Percentiles rank a stretch among this genome's conserved stretches.
Evolutionary conservation across 2,329 filamentous ascomycete species (phyloP).

Genomic region (Immersiporthe knoxdaviesiana): DNA sequence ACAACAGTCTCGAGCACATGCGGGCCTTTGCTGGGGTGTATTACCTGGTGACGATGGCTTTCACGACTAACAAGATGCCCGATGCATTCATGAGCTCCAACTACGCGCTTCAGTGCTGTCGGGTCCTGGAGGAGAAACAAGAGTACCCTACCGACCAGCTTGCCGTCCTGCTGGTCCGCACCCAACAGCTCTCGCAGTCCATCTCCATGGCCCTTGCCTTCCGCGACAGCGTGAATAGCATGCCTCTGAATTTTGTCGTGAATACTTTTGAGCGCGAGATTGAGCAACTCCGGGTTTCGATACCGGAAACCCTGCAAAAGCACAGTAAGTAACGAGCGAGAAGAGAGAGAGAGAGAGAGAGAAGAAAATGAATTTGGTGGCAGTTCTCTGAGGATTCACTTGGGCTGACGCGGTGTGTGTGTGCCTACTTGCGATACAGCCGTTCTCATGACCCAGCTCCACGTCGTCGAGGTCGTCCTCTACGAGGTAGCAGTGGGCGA

Average conservation of each 20-base stretch:
- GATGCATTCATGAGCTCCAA: conserved; percentile 53
- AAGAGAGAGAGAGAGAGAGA: neutral
- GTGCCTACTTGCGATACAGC: conserved; percentile 38
- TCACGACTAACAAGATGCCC: conserved; percentile 46
- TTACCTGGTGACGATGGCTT: conserved; percentile 52
- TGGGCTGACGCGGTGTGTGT: neutral
- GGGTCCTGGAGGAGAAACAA: conserved; percentile 45
- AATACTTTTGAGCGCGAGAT: conserved; percentile 50
- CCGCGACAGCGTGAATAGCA: conserved; percentile 34
- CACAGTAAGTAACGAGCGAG: conserved; percentile 38
- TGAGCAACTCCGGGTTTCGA: conserved; percentile 41
- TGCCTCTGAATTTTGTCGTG: conserved; percentile 47
- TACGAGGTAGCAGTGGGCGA: conserved; percentile 52
- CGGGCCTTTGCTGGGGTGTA: conserved; percentile 54
- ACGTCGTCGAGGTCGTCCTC: conserved; percentile 51
- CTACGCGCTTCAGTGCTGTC: conserved; percentile 49
- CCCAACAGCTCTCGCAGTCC: conserved; percentile 53
- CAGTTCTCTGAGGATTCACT: neutral
- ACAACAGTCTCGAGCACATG: conserved; percentile 46
- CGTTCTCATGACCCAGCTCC: conserved; percentile 46
- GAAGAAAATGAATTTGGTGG: no score
- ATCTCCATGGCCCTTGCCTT: conserved; percentile 47
- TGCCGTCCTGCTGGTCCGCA: conserved; percentile 49
- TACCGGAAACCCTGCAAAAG: conserved; percentile 41
- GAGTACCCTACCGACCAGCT: conserved; percentile 50